Percentiles rank a stretch among this genome's conserved stretches.
Conservation (phyloP, 495 filamentous ascomycete species). For the Physcia stellaris region DNA sequence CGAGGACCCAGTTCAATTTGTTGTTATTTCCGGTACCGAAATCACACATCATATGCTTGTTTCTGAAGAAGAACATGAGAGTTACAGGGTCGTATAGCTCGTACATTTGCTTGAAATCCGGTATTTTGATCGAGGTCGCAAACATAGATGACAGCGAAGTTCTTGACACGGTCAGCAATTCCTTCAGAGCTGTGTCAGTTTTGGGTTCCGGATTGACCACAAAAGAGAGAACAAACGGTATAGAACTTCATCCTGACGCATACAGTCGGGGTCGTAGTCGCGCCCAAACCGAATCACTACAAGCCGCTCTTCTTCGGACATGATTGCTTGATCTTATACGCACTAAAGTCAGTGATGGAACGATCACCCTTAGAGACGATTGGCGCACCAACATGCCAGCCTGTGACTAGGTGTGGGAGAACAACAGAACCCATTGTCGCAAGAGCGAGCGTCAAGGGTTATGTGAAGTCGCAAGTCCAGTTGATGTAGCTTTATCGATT, state of each 20-base stretch:
- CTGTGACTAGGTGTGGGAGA: constrained; percentile 79
- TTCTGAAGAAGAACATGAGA: constrained; percentile 90
- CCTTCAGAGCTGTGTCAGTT: too few species aligned
- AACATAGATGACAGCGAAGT: constrained; percentile 89
- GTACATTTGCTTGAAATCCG: constrained; percentile 91
- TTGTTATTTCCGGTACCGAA: constrained; percentile 98
- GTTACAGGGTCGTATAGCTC: constrained; percentile 62
- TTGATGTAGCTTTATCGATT: too few species aligned
- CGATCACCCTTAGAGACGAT: too few species aligned
- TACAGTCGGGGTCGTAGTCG: constrained; percentile 64
- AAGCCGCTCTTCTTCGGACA: constrained; percentile 75
- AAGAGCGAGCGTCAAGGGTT: too few species aligned
- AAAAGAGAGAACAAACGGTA: constrained; percentile 46
- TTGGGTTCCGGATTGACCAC: neutral
- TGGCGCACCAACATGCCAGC: constrained; percentile 94
- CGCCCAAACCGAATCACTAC: constrained; percentile 92
- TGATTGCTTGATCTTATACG: too few species aligned
- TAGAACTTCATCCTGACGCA: constrained; percentile 89
- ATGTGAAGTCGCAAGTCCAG: too few species aligned
- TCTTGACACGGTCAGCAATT: constrained; percentile 75
- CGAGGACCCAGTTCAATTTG: constrained; percentile 91
- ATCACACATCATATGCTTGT: constrained; percentile 89
- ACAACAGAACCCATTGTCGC: constrained; percentile 86
- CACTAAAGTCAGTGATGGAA: too few species aligned
- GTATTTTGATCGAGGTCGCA: constrained; percentile 93